Percentiles rank a stretch among this genome's conserved stretches.
Evolutionary conservation across 306 rosid species (phyloP).

Genomic region (Malus orientalis): DNA sequence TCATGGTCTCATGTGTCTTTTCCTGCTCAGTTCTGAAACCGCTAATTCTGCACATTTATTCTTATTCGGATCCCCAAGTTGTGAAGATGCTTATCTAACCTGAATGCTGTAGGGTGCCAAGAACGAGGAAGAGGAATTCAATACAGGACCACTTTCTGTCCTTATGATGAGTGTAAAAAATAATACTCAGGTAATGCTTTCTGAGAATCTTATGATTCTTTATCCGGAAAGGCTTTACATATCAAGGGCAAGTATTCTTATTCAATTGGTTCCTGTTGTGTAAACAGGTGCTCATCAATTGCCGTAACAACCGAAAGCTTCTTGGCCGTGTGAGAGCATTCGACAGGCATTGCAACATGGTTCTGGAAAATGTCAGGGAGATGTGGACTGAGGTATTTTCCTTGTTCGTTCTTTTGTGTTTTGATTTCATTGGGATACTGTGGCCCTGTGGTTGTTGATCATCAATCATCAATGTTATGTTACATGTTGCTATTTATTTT

Average conservation of each 20-base stretch:
- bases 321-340: constrained; percentile 90
- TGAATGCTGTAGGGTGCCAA: constrained; percentile 31
- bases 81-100: not conserved
- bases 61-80: not conserved
- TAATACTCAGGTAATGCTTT: constrained; percentile 61
- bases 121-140: constrained; percentile 88
- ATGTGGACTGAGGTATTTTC: constrained; percentile 94
- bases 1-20: not conserved
- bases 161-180: constrained; percentile 95
- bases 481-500: not conserved
- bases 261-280: not conserved
- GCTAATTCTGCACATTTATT: not conserved
- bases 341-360: constrained; percentile 95
- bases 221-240: not conserved
- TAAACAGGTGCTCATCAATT: constrained; percentile 70
- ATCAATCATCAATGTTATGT: not conserved
- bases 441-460: not conserved
- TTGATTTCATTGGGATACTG: not conserved
- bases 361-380: constrained; percentile 90
- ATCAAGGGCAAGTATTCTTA: not conserved
- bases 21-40: not conserved
- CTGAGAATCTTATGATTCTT: not conserved
- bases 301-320: constrained; percentile 84
- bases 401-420: not conserved
- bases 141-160: constrained; percentile 84